Evolutionary conservation across 768 basidiomycete genomes (phyloP), one percentile per base, ranked within the genome.

Genomic region (Tylopilus subfusipes): DNA sequence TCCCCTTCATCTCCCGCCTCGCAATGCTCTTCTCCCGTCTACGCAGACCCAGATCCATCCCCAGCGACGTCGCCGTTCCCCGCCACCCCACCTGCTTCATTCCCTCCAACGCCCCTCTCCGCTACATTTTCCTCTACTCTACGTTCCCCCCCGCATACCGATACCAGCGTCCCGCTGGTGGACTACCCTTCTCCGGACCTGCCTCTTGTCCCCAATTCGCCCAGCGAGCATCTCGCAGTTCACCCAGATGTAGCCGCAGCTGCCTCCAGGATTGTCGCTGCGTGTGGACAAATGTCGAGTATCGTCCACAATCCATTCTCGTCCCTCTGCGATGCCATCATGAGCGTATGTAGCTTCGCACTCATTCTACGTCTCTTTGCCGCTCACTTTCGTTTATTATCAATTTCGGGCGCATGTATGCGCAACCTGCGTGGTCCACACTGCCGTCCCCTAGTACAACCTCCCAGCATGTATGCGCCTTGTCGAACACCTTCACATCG

Each of bases 381-480:
- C 30, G 21, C 54, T 60, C n/a, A 64, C n/a, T 1, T 8, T 44
- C 11, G 4, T 30, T 19, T 10, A 11, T 21, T 25, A 6, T 30
- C 40, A 10, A 27, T 40, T 52, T 52, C 0, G 22, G 49, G 34
- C 48, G 50, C 52, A 45, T 65, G 44, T 56, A 67, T 65, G 59
- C 55, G 33, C 34, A 22, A 38, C 19, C 18, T 38, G 11, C 36
- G 3, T 36, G 7, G 25, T 46, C 27, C 4, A n/a, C 34, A 36
- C 6, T 18, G 22, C 18, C 18, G 27, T 48, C 14, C 29, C 24
- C 4, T 50, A 89, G 85, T 89, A 88, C 61, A 85, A 88, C 63
- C 74, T 90, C 18, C 86, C 89, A 0, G 82, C 86, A 5, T 89
- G 86, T 63, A 74, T 91, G 68, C 82, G 88, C 19, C 75, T 90